These are phyloP conservation scores for Hypoxylon fuscum DNA, from an alignment of 495 filamentous ascomycete genomes.

Conservation along the genomic window DNA sequence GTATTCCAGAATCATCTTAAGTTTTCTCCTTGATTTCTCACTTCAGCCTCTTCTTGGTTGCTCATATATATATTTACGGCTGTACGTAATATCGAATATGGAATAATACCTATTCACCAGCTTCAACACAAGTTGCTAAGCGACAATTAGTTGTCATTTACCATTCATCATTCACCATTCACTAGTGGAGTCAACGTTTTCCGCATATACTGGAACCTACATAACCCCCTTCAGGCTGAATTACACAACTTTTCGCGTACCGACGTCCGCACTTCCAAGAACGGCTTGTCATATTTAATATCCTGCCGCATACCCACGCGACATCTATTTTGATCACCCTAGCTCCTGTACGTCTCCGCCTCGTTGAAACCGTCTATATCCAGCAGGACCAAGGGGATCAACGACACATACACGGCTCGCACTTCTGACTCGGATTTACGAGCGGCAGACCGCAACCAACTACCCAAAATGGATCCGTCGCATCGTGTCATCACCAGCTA, in stretches of 20 bases:
- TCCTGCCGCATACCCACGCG: constrained; percentile 22
- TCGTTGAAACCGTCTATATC: constrained; percentile 20
- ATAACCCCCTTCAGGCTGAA: constrained; percentile 39
- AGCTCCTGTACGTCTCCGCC: constrained; percentile 36
- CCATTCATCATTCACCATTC: constrained; percentile 18
- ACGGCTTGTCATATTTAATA: constrained; percentile 25
- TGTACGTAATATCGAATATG: too few relatives aligned
- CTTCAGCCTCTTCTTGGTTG: constrained; percentile 5
- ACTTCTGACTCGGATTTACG: constrained; percentile 5
- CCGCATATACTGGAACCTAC: constrained; percentile 19
- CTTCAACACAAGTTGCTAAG: too few relatives aligned
- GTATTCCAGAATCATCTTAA: constrained; percentile 25
- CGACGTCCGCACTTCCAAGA: constrained; percentile 40
- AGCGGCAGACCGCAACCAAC: constrained; percentile 27
- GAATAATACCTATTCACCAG: too few relatives aligned
- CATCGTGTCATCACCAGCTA: constrained; percentile 51
- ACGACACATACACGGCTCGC: constrained; percentile 11
- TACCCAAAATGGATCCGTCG: constrained; percentile 36
- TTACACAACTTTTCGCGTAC: constrained; percentile 21
- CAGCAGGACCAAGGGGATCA: constrained; percentile 30
- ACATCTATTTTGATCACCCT: constrained; percentile 21
- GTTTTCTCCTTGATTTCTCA: constrained; percentile 5
- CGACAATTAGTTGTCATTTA: too few relatives aligned
- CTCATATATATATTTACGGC: constrained; percentile 17
- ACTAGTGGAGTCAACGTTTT: constrained; percentile 18